phyloP scores from a whole-genome alignment of 441 rosid genomes.

The Populus hybrid region DNA sequence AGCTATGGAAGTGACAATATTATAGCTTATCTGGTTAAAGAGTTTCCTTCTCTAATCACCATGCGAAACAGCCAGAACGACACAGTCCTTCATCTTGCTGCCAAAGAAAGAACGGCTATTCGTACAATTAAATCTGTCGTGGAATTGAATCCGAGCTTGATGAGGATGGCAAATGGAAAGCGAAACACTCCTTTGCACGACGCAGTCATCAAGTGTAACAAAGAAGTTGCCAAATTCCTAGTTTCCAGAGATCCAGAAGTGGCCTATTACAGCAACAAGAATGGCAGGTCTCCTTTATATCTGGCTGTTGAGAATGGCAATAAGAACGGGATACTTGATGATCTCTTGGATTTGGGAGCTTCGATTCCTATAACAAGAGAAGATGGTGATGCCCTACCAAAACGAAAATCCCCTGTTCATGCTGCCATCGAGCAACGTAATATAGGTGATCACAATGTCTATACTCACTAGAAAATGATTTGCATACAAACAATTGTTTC shows the following conservation, averaged over 20 bases:
- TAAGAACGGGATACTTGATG: background rate
- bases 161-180: background rate
- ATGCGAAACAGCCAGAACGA: too few species aligned
- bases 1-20: too few species aligned
- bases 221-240: background rate
- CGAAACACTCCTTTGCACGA: slow-evolving; percentile 3
- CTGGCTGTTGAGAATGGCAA: slow-evolving; percentile 5
- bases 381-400: background rate
- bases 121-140: too few species aligned
- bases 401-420: background rate
- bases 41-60: too few species aligned
- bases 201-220: background rate
- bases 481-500: background rate
- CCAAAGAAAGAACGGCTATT: background rate
- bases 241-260: background rate
- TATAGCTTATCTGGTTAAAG: too few species aligned
- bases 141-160: too few species aligned
- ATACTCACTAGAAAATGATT: background rate
- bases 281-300: background rate
- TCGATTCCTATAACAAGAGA: background rate
- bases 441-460: background rate
- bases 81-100: too few species aligned
- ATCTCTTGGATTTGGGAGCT: background rate
- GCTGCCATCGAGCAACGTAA: background rate
- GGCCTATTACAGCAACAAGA: background rate